phyloP scores from a whole-genome alignment of 768 basidiomycete species.

The Phylloporus rhodoxanthus region DNA sequence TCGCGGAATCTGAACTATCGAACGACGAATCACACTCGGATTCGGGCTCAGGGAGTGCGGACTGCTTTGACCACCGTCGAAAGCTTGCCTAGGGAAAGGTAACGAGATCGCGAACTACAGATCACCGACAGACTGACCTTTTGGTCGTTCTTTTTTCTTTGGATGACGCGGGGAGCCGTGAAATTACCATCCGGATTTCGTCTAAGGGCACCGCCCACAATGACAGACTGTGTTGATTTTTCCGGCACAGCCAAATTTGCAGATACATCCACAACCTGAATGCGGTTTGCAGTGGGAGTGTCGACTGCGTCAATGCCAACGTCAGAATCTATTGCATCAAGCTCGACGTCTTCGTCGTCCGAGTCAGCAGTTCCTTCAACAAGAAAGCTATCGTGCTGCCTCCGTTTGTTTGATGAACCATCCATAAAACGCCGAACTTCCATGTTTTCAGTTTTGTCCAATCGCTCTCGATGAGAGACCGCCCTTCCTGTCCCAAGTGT shows the following conservation, averaged over 20 bases:
- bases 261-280: slow-evolving; percentile 16
- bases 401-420: slow-evolving; percentile 44
- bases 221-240: slow-evolving; percentile 11
- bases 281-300: neutral
- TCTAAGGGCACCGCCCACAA: slow-evolving; percentile 61
- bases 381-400: slow-evolving; percentile 33
- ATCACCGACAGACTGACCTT: slow-evolving; percentile 36
- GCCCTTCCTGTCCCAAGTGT: slow-evolving; percentile 74
- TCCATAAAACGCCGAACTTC: slow-evolving; percentile 49
- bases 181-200: slow-evolving; percentile 59
- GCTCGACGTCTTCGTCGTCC: slow-evolving; percentile 33
- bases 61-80: slow-evolving; percentile 45
- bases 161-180: slow-evolving; percentile 42
- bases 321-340: slow-evolving; percentile 28
- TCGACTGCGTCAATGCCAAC: slow-evolving; percentile 10
- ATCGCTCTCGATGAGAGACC: slow-evolving; percentile 52
- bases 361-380: slow-evolving; percentile 10
- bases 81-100: slow-evolving; percentile 33
- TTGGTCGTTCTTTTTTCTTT: slow-evolving; percentile 37
- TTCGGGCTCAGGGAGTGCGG: slow-evolving; percentile 24
- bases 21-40: slow-evolving; percentile 56
- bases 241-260: slow-evolving; percentile 8
- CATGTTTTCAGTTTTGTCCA: slow-evolving; percentile 56
- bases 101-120: neutral
- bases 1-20: slow-evolving; percentile 75